Evolutionary conservation across 2,329 filamentous ascomycete species (phyloP).

Genomic region (Aspergillus quadrilineatus): DNA sequence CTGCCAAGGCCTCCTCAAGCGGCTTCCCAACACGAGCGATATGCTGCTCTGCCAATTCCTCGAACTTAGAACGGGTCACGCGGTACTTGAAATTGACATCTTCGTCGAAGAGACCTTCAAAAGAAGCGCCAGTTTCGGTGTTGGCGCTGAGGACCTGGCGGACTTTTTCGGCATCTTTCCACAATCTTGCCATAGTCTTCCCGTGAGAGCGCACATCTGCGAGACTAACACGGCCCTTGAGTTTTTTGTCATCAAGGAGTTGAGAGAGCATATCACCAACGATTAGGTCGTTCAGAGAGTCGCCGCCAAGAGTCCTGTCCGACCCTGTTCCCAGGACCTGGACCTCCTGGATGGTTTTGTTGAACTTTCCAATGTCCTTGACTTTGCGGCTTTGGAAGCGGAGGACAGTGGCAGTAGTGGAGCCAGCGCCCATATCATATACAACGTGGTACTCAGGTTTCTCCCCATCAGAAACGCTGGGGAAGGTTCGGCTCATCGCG

Average conservation of each 20-base stretch:
- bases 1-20: slow-evolving; percentile 71
- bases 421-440: slow-evolving; percentile 97
- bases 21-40: slow-evolving; percentile 67
- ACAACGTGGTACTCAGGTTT: slow-evolving; percentile 90
- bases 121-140: slow-evolving; percentile 72
- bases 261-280: slow-evolving; percentile 83
- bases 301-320: slow-evolving; percentile 87
- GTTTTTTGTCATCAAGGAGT: slow-evolving; percentile 67
- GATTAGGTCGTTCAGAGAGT: slow-evolving; percentile 82
- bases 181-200: slow-evolving; percentile 82
- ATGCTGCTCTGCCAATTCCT: slow-evolving; percentile 69
- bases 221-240: slow-evolving; percentile 39
- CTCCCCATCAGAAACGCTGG: slow-evolving; percentile 74
- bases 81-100: slow-evolving; percentile 94
- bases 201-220: slow-evolving; percentile 66
- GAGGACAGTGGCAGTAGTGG: slow-evolving; percentile 83
- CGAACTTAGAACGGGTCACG: slow-evolving; percentile 75
- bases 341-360: slow-evolving; percentile 97
- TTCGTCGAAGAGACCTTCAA: slow-evolving; percentile 81
- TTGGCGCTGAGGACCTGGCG: slow-evolving; percentile 94
- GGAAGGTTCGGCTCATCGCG: slow-evolving; percentile 86
- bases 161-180: slow-evolving; percentile 84
- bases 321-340: slow-evolving; percentile 81
- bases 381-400: slow-evolving; percentile 85
- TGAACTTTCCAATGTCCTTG: slow-evolving; percentile 88